Percentiles rank a stretch among this genome's conserved stretches.
These are phyloP conservation scores for Arabis alpina DNA, from an alignment of 345 rosid genomes.

Conservation along the genomic window DNA sequence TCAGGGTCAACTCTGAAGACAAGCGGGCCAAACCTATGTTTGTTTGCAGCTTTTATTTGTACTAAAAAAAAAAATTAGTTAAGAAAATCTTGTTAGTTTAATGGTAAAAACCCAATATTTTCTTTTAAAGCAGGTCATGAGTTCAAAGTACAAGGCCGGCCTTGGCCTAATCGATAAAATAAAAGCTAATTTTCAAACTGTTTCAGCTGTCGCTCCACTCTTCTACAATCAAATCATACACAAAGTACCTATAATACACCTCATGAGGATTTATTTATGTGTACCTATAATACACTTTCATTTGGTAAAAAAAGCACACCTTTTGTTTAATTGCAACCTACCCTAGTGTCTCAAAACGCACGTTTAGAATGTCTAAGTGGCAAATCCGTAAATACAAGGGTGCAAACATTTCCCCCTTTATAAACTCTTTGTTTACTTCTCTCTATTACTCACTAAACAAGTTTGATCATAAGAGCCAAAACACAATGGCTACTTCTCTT, in stretches of 20 bases:
- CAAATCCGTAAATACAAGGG: conserved; percentile 25
- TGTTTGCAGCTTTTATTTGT: too few species aligned
- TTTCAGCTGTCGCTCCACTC: conserved; percentile 55
- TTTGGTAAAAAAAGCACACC: too few species aligned
- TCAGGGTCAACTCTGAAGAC: too few species aligned
- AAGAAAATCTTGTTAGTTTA: too few species aligned
- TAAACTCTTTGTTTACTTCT: background rate
- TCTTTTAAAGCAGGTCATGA: too few species aligned
- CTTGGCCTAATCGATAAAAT: too few species aligned
- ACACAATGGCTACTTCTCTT: conserved; percentile 45
- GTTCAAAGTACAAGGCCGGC: too few species aligned
- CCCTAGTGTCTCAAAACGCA: conserved; percentile 30
- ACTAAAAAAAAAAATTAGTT: too few species aligned
- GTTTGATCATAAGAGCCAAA: background rate
- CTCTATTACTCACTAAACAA: background rate
- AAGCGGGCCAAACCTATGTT: too few species aligned
- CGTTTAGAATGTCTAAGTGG: conserved; percentile 34
- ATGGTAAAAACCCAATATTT: too few species aligned
- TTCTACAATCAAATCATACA: conserved; percentile 51
- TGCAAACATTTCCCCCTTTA: conserved; percentile 2
- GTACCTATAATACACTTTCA: too few species aligned
- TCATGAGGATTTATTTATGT: conserved; percentile 34
- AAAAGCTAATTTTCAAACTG: too few species aligned
- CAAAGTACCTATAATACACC: conserved; percentile 53
- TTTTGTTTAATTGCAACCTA: conserved; percentile 20